Evolutionary conservation across 352 stramenopile genomes (phyloP).

Genomic region (Phytopythium litorale): DNA sequence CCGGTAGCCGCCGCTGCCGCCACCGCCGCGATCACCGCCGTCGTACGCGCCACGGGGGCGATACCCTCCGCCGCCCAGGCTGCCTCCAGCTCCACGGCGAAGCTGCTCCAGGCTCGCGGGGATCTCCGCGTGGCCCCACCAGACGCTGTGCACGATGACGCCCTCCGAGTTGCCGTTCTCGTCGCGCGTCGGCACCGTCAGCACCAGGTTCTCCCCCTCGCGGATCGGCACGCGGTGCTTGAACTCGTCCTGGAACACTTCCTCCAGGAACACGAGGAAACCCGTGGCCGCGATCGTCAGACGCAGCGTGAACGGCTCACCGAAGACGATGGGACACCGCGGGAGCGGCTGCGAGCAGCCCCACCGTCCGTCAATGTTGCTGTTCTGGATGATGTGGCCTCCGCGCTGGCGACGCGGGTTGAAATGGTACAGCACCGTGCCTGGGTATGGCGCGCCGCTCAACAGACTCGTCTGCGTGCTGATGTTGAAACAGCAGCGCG

Average conservation of each 20-base stretch:
- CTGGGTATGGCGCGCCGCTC: conserved; percentile 62
- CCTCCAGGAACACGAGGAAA: conserved; percentile 75
- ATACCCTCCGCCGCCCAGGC: conserved; percentile 23
- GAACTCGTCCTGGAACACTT: conserved; percentile 82
- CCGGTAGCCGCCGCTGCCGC: conserved; percentile 27
- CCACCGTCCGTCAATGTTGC: conserved; percentile 78
- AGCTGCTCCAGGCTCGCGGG: conserved; percentile 62
- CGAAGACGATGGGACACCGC: conserved; percentile 67
- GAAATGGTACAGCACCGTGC: conserved; percentile 80
- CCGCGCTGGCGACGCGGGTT: conserved; percentile 63
- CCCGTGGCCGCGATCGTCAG: conserved; percentile 66
- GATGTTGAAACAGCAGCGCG: conserved; percentile 76
- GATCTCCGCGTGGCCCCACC: conserved; percentile 78
- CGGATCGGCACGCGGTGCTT: conserved; percentile 81
- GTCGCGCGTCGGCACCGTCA: conserved; percentile 70
- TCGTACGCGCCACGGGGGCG: conserved; percentile 22
- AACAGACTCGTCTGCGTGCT: conserved; percentile 70
- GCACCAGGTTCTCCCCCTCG: conserved; percentile 75
- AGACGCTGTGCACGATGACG: conserved; percentile 76
- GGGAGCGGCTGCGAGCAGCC: conserved; percentile 61
- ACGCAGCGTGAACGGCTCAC: conserved; percentile 72
- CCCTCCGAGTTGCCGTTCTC: conserved; percentile 71
- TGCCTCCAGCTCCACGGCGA: conserved; percentile 25
- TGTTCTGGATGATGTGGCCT: conserved; percentile 76
- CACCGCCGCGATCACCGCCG: conserved; percentile 40